Percentiles rank a stretch among this genome's conserved stretches.
phyloP scores from a whole-genome alignment of 163 green algal genomes.

The Chlorella variabilis region DNA sequence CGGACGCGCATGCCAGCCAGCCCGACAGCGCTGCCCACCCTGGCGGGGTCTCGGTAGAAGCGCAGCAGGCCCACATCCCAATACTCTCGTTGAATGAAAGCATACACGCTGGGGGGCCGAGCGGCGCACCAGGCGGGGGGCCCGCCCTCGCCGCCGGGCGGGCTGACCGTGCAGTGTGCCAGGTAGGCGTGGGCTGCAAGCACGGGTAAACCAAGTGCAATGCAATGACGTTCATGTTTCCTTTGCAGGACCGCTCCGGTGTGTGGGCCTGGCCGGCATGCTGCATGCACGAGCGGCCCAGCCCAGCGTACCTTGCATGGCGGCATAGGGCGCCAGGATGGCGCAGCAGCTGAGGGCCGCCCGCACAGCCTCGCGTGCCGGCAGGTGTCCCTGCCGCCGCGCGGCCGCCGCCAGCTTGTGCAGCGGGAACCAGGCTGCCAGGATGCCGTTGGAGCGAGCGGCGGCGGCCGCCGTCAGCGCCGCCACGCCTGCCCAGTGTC shows the following conservation, averaged over 20 bases:
- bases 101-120: conserved; percentile 74
- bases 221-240: no score
- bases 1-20: no score
- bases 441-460: conserved; percentile 78
- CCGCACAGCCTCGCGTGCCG: not conserved
- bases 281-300: no score
- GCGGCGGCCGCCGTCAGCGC: conserved; percentile 52
- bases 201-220: no score
- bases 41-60: conserved; percentile 73
- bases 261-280: no score
- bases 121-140: conserved; percentile 71
- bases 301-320: conserved; percentile 61
- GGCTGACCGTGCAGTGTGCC: conserved; percentile 18
- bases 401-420: conserved; percentile 49
- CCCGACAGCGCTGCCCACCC: conserved; percentile 51
- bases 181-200: conserved; percentile 27
- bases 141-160: not conserved
- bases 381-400: not conserved
- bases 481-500: conserved; percentile 25
- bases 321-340: conserved; percentile 50
- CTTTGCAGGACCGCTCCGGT: no score
- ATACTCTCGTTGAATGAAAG: conserved; percentile 85
- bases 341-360: conserved; percentile 23
- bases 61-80: conserved; percentile 88
- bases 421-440: conserved; percentile 74